Evolutionary conservation across 305 asterid species (phyloP).

Genomic region (Plantago coronopus): DNA sequence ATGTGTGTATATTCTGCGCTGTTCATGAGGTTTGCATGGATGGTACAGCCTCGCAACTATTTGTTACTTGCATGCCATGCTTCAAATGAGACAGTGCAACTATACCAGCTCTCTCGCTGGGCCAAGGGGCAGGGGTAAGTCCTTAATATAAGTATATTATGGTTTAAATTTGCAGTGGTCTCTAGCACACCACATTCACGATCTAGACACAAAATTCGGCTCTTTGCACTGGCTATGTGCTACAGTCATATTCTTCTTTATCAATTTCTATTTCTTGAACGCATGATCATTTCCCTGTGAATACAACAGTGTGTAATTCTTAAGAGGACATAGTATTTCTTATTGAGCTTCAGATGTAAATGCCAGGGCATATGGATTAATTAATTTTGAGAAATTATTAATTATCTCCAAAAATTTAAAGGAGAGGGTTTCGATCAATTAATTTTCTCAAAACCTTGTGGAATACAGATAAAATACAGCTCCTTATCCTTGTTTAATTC

Average conservation of each 20-base stretch:
- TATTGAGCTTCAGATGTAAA: too few relatives aligned
- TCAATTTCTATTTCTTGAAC: background rate
- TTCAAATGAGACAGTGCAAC: constrained; percentile 77
- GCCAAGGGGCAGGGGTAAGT: constrained; percentile 75
- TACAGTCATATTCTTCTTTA: background rate
- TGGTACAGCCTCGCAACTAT: constrained; percentile 86
- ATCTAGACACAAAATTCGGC: background rate
- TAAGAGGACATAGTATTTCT: too few relatives aligned
- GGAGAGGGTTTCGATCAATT: too few relatives aligned
- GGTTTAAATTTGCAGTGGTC: constrained; percentile 1
- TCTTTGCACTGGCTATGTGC: background rate
- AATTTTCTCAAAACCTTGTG: too few relatives aligned
- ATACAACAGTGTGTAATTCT: background rate
- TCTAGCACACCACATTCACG: background rate
- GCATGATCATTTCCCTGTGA: background rate
- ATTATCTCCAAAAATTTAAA: too few relatives aligned
- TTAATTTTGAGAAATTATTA: too few relatives aligned
- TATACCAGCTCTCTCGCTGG: constrained; percentile 75
- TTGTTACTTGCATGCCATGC: constrained; percentile 77
- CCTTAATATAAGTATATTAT: background rate
- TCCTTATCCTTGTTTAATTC: too few relatives aligned
- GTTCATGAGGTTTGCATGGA: constrained; percentile 94
- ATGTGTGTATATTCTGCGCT: constrained; percentile 72
- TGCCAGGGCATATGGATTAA: too few relatives aligned
- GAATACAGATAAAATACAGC: too few relatives aligned